These are phyloP conservation scores for Rusavskia elegans DNA, from an alignment of 495 filamentous ascomycete species.

Conservation along the genomic window DNA sequence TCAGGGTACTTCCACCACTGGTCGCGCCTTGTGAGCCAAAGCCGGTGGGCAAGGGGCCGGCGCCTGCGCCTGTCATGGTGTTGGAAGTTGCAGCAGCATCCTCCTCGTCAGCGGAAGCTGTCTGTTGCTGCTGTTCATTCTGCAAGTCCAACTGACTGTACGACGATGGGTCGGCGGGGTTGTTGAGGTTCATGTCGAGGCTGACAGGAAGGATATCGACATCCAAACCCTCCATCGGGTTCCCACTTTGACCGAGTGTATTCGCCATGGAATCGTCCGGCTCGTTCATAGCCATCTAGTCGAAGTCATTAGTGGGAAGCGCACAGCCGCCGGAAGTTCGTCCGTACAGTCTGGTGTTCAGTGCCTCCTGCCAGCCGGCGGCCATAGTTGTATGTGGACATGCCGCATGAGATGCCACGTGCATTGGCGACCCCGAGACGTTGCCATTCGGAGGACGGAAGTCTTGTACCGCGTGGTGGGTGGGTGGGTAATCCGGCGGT, in stretches of 20 bases:
- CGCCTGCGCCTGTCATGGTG: constrained; percentile 30
- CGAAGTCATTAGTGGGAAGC: neutral
- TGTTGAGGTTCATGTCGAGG: constrained; percentile 16
- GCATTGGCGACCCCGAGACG: neutral
- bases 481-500: neutral
- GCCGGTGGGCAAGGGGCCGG: constrained; percentile 38
- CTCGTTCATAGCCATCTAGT: constrained; percentile 10
- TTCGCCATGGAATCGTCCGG: constrained; percentile 22
- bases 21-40: constrained; percentile 32
- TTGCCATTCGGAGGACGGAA: neutral
- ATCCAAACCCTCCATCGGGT: constrained; percentile 16
- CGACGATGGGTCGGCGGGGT: constrained; percentile 6
- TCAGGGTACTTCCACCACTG: constrained; percentile 47
- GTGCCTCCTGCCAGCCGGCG: neutral
- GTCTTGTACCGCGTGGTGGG: neutral
- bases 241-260: constrained; percentile 19
- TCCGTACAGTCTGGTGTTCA: neutral
- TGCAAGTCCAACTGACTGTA: constrained; percentile 9
- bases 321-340: neutral
- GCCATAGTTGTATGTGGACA: neutral
- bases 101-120: constrained; percentile 4
- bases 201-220: constrained; percentile 19
- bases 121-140: constrained; percentile 8
- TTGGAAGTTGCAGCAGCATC: constrained; percentile 5
- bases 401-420: neutral